Evolutionary conservation across 192 early-diverging fungal genomes (phyloP).

Genomic region (Gorgonomyces haynaldii): DNA sequence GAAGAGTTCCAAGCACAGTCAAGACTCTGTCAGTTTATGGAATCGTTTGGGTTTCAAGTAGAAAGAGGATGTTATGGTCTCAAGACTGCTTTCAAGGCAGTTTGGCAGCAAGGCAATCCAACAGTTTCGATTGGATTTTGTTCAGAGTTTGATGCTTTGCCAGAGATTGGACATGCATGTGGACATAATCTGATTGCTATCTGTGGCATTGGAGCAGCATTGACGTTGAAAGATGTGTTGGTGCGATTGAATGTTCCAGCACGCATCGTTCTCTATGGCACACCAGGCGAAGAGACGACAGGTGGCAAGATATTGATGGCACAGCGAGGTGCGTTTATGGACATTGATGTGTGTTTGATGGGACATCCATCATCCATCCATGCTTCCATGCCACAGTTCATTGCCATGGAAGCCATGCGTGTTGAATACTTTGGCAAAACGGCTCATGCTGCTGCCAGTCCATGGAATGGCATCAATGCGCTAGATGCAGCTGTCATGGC

Average conservation of each 20-base stretch:
- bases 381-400: conserved; percentile 29
- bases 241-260: conserved; percentile 33
- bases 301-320: conserved; percentile 67
- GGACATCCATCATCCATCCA: conserved; percentile 56
- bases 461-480: conserved; percentile 60
- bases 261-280: conserved; percentile 60
- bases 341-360: conserved; percentile 67
- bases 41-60: no score
- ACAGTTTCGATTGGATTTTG: no score
- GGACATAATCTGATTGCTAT: conserved; percentile 65
- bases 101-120: no score
- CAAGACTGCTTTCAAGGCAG: no score
- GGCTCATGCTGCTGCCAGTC: conserved; percentile 58
- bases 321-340: conserved; percentile 56
- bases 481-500: conserved; percentile 60
- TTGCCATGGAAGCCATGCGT: conserved; percentile 25
- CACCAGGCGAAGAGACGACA: conserved; percentile 55
- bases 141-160: conserved; percentile 56
- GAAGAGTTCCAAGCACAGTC: no score
- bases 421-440: conserved; percentile 63
- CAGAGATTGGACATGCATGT: conserved; percentile 44
- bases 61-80: no score
- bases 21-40: no score
- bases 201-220: conserved; percentile 47
- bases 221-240: conserved; percentile 32